phyloP scores from a whole-genome alignment of 1,284 basidiomycete genomes.

The Boletellus deceptivus region DNA sequence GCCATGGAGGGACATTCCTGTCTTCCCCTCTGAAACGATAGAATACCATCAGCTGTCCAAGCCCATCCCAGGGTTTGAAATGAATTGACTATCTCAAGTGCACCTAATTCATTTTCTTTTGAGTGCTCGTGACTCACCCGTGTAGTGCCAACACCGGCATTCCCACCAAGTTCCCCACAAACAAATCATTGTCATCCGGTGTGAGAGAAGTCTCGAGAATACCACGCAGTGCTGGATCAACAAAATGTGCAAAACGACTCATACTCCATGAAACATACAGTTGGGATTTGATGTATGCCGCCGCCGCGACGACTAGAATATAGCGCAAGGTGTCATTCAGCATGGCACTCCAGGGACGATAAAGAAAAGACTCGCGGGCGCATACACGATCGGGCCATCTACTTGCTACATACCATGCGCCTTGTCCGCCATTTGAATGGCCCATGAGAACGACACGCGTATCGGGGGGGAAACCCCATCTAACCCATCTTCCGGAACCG shows the following conservation, averaged over 20 bases:
- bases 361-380: slow-evolving; percentile 44
- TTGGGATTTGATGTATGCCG: slow-evolving; percentile 82
- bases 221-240: slow-evolving; percentile 71
- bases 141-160: slow-evolving; percentile 75
- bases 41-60: slow-evolving; percentile 1
- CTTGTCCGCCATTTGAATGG: slow-evolving; percentile 93
- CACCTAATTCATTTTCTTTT: background rate
- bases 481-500: slow-evolving; percentile 37
- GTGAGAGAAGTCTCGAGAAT: slow-evolving; percentile 72
- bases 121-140: slow-evolving; percentile 47
- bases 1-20: slow-evolving; percentile 81
- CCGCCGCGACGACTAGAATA: slow-evolving; percentile 62
- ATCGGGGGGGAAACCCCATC: slow-evolving; percentile 40
- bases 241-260: slow-evolving; percentile 71
- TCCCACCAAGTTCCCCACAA: slow-evolving; percentile 72
- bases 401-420: slow-evolving; percentile 76
- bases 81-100: background rate
- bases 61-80: background rate
- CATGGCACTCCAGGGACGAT: background rate
- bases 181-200: slow-evolving; percentile 85
- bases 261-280: slow-evolving; percentile 76
- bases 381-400: slow-evolving; percentile 76
- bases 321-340: background rate
- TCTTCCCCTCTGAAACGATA: slow-evolving; percentile 54
- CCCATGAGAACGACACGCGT: slow-evolving; percentile 66